Base-by-base conservation (phyloP, 2,329 filamentous ascomycete species). In the Aspergillus texensis region DNA sequence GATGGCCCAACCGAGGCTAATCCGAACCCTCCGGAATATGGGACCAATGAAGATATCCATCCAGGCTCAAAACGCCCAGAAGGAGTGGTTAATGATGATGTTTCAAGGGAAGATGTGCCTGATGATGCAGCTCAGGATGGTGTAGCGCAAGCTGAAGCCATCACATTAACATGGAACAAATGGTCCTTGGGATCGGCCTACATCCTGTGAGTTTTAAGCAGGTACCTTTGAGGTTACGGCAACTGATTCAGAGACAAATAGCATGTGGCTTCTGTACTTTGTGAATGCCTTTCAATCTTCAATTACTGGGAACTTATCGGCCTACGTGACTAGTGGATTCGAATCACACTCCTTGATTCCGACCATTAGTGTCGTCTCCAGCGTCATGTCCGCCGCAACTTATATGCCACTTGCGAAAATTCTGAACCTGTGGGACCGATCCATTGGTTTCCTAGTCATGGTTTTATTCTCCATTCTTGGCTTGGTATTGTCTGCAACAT, bases 361-460 rank as follows among this genome's bases (percentile, higher is more conserved):
- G 1, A 81, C 85, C 21, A 86, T 85, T n/a, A 75, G 76, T 55
- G 83, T 89, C 64, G 80, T 89, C 30, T 79, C 85, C 26, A 82
- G 78, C 62, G 78, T 87, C 50, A 84, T 89, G 62, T 81, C 82
- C 26, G 88, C 85, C 16, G 79, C 88, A 21, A 79, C 82, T 52
- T 87, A 86, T 71, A 80, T 90, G 19, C 84, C 87, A 1, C 79
- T 87, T 24, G 86, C 87, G 60, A 89, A 89, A 73, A 78, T 88
- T 24, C 77, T 90, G 62, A 85, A 90, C 74, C 78, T 88, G 39
- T 89, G 84, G 83, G 88, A 86, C 30, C 85, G 88, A 36, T 82
- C 86, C 1, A 82, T 88, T 68, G 87, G 85, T 14, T 84, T 87
- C 66, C 63, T 82, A 2, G 43, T 85, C 45, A 85, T 85, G 75